Evolutionary conservation across 495 filamentous ascomycete genomes (phyloP).

Genomic region (Daldinia loculata): DNA sequence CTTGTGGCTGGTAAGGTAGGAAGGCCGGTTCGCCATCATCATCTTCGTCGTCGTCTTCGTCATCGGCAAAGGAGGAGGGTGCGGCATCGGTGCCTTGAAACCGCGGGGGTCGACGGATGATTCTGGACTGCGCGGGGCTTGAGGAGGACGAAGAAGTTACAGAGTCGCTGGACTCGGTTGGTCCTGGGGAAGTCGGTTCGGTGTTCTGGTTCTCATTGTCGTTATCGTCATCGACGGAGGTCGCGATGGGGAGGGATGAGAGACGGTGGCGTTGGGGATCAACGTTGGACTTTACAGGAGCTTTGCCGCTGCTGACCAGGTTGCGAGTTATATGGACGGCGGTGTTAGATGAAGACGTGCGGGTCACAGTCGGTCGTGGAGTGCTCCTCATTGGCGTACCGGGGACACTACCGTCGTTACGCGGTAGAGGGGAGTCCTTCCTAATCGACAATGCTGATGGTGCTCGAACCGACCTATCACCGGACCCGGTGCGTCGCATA

Average conservation of each 20-base stretch:
- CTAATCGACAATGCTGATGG: constrained; percentile 71
- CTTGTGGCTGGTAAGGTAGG: constrained; percentile 65
- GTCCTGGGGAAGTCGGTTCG: constrained; percentile 47
- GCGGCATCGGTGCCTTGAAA: constrained; percentile 53
- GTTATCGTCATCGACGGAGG: constrained; percentile 35
- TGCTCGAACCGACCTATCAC: constrained; percentile 60
- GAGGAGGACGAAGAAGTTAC: constrained; percentile 57
- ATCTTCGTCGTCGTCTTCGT: constrained; percentile 57
- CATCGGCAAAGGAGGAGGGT: constrained; percentile 48
- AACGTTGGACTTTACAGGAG: constrained; percentile 28
- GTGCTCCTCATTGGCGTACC: constrained; percentile 50
- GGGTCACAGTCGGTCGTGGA: constrained; percentile 54
- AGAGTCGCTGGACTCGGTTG: constrained; percentile 47
- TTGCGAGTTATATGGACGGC: constrained; percentile 53
- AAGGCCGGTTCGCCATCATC: constrained; percentile 73
- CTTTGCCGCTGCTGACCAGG: constrained; percentile 36
- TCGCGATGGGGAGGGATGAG: constrained; percentile 45
- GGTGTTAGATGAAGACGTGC: constrained; percentile 68
- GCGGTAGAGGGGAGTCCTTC: constrained; percentile 65
- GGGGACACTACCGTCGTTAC: constrained; percentile 54
- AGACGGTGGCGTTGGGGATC: constrained; percentile 3
- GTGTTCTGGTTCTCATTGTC: constrained; percentile 32
- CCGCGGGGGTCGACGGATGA: constrained; percentile 67
- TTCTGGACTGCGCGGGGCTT: constrained; percentile 58
- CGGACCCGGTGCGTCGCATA: constrained; percentile 66